These are phyloP conservation scores for Warburgia ugandensis DNA, from an alignment of 164 flowering plant genomes.

Conservation along the genomic window DNA sequence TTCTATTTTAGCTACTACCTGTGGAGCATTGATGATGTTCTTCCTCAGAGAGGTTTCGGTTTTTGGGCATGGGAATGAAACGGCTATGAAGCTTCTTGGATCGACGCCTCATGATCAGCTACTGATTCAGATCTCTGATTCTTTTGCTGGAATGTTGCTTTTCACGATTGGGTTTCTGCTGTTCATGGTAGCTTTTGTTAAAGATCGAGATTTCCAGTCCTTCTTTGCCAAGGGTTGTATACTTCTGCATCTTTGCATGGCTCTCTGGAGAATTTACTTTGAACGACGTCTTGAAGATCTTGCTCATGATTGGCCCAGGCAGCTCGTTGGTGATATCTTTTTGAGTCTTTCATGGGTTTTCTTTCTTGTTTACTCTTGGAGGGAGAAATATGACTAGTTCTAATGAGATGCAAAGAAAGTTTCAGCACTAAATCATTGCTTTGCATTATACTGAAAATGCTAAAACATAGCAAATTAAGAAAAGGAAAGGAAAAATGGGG, in stretches of 20 bases:
- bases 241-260: conserved; percentile 20
- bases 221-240: conserved; percentile 69
- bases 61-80: conserved; percentile 53
- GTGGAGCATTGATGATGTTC: conserved; percentile 74
- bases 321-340: conserved; percentile 53
- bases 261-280: conserved; percentile 64
- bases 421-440: too few species aligned
- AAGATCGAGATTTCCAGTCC: conserved; percentile 50
- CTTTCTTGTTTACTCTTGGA: conserved; percentile 70
- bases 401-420: too few species aligned
- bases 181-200: conserved; percentile 66
- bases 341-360: conserved; percentile 75
- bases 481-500: too few species aligned
- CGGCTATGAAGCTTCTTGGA: conserved; percentile 56
- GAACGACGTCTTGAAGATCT: conserved; percentile 42
- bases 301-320: conserved; percentile 22
- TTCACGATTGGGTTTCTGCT: conserved; percentile 51
- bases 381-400: conserved; percentile 79
- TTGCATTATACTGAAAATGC: too few species aligned
- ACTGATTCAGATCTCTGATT: conserved; percentile 54
- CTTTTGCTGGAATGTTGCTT: conserved; percentile 73
- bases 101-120: conserved; percentile 74
- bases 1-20: conserved; percentile 45
- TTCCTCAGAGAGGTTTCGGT: conserved; percentile 46
- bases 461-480: too few species aligned